phyloP scores from a whole-genome alignment of 1,139 yeast species.

The Barnettozyma hawaiiensis region DNA sequence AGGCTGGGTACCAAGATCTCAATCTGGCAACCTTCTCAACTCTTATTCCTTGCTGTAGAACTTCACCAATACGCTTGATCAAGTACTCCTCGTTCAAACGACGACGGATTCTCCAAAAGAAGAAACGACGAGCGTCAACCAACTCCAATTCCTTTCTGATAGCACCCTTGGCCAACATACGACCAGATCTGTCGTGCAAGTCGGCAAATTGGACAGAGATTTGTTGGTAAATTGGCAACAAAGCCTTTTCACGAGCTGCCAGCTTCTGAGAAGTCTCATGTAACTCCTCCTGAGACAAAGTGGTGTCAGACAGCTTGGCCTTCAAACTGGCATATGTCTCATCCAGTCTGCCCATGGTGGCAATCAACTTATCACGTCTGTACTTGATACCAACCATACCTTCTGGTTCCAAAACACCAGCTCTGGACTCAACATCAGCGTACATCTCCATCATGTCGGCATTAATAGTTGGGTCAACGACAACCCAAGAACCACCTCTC shows the following conservation, averaged over 20 bases:
- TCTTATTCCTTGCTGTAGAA: slow-evolving; percentile 55
- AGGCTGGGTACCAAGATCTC: slow-evolving; percentile 79
- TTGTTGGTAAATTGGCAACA: slow-evolving; percentile 87
- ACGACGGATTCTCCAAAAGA: slow-evolving; percentile 98
- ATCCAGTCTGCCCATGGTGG: slow-evolving; percentile 89
- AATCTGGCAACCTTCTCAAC: slow-evolving; percentile 82
- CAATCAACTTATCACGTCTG: slow-evolving; percentile 84
- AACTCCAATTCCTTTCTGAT: slow-evolving; percentile 82
- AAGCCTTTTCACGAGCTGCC: slow-evolving; percentile 68
- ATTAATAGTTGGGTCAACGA: slow-evolving; percentile 96
- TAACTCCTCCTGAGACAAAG: slow-evolving; percentile 58
- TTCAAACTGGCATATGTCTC: slow-evolving; percentile 64
- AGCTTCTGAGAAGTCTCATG: slow-evolving; percentile 60
- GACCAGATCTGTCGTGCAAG: slow-evolving; percentile 93
- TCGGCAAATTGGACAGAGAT: slow-evolving; percentile 95
- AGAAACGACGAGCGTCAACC: slow-evolving; percentile 85
- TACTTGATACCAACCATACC: slow-evolving; percentile 99
- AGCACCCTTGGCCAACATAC: slow-evolving; percentile 94
- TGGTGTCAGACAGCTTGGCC: slow-evolving; percentile 47
- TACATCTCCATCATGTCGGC: slow-evolving; percentile 99
- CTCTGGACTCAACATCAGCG: slow-evolving; percentile 95
- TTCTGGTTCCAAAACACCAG: slow-evolving; percentile 97
- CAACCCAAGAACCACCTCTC: slow-evolving; percentile 99
- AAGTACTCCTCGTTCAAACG: slow-evolving; percentile 91
- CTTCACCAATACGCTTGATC: slow-evolving; percentile 66